phyloP scores from a whole-genome alignment of 257 asterid species.

The Solanum chiquidenum region DNA sequence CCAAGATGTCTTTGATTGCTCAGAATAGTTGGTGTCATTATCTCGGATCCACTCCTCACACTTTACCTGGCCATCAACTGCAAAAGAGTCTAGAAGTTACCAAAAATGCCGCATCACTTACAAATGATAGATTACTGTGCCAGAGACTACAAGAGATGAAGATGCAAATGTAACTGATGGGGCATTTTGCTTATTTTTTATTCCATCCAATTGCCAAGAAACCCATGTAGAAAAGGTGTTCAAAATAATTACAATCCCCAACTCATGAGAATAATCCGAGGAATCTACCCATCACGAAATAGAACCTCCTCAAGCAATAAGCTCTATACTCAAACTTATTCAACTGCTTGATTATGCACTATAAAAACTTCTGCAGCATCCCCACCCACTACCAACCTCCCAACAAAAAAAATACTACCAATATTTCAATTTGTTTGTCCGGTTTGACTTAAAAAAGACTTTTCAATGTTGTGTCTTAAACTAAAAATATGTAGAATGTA shows the following conservation, averaged over 20 bases:
- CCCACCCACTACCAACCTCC: not conserved
- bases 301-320: not conserved
- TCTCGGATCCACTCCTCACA: conserved; percentile 84
- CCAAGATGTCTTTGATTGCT: conserved; percentile 68
- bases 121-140: not conserved
- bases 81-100: conserved; percentile 4
- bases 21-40: conserved; percentile 46
- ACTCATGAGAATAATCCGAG: not conserved
- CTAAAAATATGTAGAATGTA: not conserved
- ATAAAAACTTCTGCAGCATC: not conserved
- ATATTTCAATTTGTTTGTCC: not conserved
- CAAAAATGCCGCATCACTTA: not conserved
- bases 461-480: not conserved
- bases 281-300: not conserved
- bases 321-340: not conserved
- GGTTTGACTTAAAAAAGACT: not conserved
- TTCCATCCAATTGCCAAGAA: not conserved
- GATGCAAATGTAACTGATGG: not conserved
- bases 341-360: not conserved
- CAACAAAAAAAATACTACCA: not conserved
- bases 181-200: not conserved
- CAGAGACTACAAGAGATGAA: not conserved
- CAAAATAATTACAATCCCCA: not conserved
- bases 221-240: not conserved
- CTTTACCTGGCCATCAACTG: conserved; percentile 77